Evolutionary conservation across 2,329 filamentous ascomycete genomes (phyloP), one percentile per base, ranked within the genome.

Genomic region (Colletotrichum horii): DNA sequence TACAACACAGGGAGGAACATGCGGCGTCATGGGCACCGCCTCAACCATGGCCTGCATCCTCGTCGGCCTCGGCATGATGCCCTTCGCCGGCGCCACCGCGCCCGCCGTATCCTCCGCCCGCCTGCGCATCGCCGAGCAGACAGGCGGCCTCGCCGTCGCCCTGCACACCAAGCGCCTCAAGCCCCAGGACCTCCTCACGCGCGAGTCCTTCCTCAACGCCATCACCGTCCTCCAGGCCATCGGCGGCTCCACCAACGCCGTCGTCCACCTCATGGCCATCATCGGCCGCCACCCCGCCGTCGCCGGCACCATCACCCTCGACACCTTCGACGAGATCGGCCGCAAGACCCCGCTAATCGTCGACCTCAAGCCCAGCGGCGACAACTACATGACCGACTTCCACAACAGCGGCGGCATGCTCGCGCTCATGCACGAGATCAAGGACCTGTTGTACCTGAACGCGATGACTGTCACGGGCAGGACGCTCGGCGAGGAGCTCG

Each of bases 1-100:
- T 66, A 2, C 6, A 16, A 30, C 6, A 19, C 19, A 89, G 87
- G 91, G 92, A 3, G 95, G 95, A 34, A 96, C 95, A 1, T 98
- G 95, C 78, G 95, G 95, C 62, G 95, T 96, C 22, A 98, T 98
- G 95, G 97, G 95, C 78, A 98, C 95, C 0, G 95, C 95, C 8
- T 96, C 95, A 81, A 97, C 95, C 3, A 96, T 98, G 94, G 94
- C 95, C 2, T 96, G 94, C 8, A 91, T 95, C 19, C 94, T 96
- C 26, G 95, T 95, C 76, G 95, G 92, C 1, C 92, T 98, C 79
- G 95, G 95, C n/a, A 88, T 97, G 78, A 94, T 94, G 74, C 89
- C 96, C 1, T 93, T 96, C 9, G 92, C 92, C 8, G 95, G 94
- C 0, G 95, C 94, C 1, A 94, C 94, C 0, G 95, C 94, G 0